Base-by-base conservation (phyloP, 306 rosid genomes). In the Cotoneaster glaucophyllus region DNA sequence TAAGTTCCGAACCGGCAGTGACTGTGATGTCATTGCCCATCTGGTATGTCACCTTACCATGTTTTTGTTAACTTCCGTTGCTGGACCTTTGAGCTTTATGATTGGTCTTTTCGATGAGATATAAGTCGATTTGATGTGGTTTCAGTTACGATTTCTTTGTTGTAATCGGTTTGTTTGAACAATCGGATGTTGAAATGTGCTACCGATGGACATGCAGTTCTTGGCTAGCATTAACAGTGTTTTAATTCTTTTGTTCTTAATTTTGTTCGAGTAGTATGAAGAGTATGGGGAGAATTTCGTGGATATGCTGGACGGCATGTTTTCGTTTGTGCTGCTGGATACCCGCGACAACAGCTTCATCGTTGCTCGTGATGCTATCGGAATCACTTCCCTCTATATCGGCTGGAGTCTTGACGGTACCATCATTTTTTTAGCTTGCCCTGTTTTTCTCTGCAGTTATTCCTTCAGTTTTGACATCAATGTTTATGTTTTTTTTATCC, bases 381-480 rank as follows among this genome's bases (percentile, higher is more conserved):
- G 99, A 6, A 91, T 96, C 74, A 96, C 98, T 77, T 86, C 97
- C 74, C 89, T 96, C 61, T 96, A 96, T 75, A 89, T 96, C 78
- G 99, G 99, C 19, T 96, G 99, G 98, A 95, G 98, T 67, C 90
- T 88, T 25, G 97, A 96, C 81, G 98, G 98, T 93, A 90, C 77
- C 29, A n/a, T 45, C 12, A n/a, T 50, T 70, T 29, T 70, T 52
- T 5, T 41, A 22, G 4, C 3, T 34, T 10, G 10, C 28, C 66
- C 24, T 69, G 66, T 41, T 66, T 62, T 71, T 67, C 4, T 3
- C 15, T 52, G 34, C 52, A 18, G 6, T 45, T 22, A 1, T 14
- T 71, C 44, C 69, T n/a, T 65, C 28, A 2, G 44, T n/a, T 79
- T 66, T 58, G 6, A 4, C 64, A 48, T 28, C 52, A 10, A 37